Percentiles rank a stretch among this genome's conserved stretches.
Evolutionary conservation across 257 asterid genomes (phyloP).

Genomic region (Avicennia marina): DNA sequence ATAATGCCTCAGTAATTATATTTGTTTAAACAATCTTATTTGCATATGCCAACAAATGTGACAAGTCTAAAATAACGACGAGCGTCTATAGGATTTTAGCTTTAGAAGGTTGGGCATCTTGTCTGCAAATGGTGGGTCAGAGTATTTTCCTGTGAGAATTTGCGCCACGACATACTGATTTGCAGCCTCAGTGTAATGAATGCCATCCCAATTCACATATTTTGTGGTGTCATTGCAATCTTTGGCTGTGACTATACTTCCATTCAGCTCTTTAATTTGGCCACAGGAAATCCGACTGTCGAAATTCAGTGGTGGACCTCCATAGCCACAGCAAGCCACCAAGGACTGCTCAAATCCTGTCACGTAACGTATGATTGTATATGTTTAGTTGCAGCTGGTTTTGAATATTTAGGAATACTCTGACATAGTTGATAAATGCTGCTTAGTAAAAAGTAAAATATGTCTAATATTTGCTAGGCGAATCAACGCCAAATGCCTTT

Average conservation of each 20-base stretch:
- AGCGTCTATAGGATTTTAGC: slow-evolving; percentile 44
- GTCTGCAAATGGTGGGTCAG: slow-evolving; percentile 79
- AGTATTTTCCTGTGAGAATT: slow-evolving; percentile 80
- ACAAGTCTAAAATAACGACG: slow-evolving; percentile 13
- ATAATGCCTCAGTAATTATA: slow-evolving; percentile 14
- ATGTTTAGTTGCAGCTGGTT: no score
- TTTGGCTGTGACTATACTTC: slow-evolving; percentile 66
- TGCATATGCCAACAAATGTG: slow-evolving; percentile 7
- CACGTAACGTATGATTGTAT: no score
- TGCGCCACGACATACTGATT: slow-evolving; percentile 69
- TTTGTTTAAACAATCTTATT: slow-evolving; percentile 1
- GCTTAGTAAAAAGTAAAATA: no score
- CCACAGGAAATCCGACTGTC: slow-evolving; percentile 81
- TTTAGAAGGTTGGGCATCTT: slow-evolving; percentile 77
- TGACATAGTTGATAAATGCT: no score
- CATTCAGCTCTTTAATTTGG: slow-evolving; percentile 66
- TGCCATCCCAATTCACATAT: slow-evolving; percentile 88
- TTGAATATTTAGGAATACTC: no score
- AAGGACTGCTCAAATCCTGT: slow-evolving; percentile 87
- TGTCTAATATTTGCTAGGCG: no score
- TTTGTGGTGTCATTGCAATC: slow-evolving; percentile 77
- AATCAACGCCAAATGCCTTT: no score
- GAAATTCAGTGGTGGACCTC: slow-evolving; percentile 92
- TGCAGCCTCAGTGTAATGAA: slow-evolving; percentile 93
- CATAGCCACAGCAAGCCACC: slow-evolving; percentile 91